Evolutionary conservation across 1,139 yeast species (phyloP).

Genomic region (Meyerozyma elateridarum): DNA sequence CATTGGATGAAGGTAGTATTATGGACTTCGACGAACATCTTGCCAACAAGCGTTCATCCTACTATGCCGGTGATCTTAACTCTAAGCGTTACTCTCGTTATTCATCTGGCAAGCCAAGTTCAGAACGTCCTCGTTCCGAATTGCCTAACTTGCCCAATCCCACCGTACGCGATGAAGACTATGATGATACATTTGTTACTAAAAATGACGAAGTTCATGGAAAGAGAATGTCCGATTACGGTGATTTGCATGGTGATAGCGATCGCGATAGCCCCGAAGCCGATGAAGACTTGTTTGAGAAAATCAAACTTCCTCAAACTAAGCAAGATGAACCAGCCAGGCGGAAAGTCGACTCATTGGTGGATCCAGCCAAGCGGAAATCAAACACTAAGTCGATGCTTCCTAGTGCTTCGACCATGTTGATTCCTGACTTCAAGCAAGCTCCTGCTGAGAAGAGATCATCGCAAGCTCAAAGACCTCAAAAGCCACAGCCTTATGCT

Average conservation of each 20-base stretch:
- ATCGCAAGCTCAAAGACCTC: constrained; percentile 4
- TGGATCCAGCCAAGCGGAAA: constrained; percentile 6
- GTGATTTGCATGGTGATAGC: constrained; percentile 3
- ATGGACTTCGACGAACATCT: constrained; percentile 43
- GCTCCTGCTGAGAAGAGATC: constrained; percentile 7
- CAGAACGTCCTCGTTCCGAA: constrained; percentile 28
- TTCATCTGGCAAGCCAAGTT: constrained; percentile 17
- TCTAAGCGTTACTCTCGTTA: constrained; percentile 19
- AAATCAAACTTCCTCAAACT: constrained; percentile 38
- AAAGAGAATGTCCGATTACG: constrained; percentile 9
- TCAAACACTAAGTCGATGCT: constrained; percentile 23
- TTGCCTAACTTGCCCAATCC: constrained; percentile 29
- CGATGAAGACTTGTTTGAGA: constrained; percentile 36
- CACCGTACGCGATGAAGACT: constrained; percentile 13
- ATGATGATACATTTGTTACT: constrained; percentile 37
- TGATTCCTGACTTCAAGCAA: constrained; percentile 25
- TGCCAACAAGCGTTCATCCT: constrained; percentile 36
- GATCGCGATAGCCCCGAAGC: constrained; percentile 17
- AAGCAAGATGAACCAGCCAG: constrained; percentile 9
- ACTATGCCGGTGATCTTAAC: constrained; percentile 23
- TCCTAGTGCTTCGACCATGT: constrained; percentile 38
- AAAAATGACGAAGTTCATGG: constrained; percentile 23
- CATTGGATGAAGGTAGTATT: constrained; percentile 34
- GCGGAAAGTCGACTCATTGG: too few species aligned
- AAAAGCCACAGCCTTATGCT: constrained; percentile 23